These are phyloP conservation scores for Meyerozyma carpophila DNA, from an alignment of 1,139 yeast genomes.

Conservation along the genomic window DNA sequence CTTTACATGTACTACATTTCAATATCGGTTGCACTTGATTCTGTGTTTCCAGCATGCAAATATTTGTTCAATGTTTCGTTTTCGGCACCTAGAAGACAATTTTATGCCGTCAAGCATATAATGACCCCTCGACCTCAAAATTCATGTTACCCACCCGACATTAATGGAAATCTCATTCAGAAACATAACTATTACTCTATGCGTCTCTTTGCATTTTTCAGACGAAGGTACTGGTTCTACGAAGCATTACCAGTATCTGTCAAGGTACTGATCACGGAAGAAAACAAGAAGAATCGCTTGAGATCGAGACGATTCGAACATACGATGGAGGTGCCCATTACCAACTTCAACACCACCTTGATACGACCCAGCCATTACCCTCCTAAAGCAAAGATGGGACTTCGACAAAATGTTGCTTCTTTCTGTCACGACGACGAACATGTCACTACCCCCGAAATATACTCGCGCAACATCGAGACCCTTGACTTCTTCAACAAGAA, in stretches of 20 bases:
- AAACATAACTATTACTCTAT: conserved; percentile 23
- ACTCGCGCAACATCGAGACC: conserved; percentile 25
- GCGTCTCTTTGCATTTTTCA: conserved; percentile 23
- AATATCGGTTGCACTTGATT: conserved; percentile 20
- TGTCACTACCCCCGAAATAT: conserved; percentile 15
- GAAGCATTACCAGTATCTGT: conserved; percentile 17
- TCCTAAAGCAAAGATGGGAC: not conserved
- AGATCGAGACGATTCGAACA: conserved; percentile 14
- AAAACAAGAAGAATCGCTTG: conserved; percentile 9
- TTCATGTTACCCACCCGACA: conserved; percentile 6
- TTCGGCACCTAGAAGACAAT: conserved; percentile 13
- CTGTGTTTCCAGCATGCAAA: conserved; percentile 20
- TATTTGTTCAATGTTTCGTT: conserved; percentile 21
- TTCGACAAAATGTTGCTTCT: not conserved
- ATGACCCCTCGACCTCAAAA: conserved; percentile 11
- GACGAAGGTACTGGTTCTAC: conserved; percentile 17
- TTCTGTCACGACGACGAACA: conserved; percentile 13
- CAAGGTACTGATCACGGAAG: conserved; percentile 6
- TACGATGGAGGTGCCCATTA: conserved; percentile 20
- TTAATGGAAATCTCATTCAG: conserved; percentile 14
- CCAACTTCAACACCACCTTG: conserved; percentile 22
- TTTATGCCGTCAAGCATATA: conserved; percentile 9
- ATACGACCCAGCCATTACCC: conserved; percentile 33
- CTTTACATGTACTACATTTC: conserved; percentile 21
- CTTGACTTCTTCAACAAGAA: conserved; percentile 20